Base-by-base conservation (phyloP, 73 alveolate genomes). In the Paramecium sonneborni region DNA sequence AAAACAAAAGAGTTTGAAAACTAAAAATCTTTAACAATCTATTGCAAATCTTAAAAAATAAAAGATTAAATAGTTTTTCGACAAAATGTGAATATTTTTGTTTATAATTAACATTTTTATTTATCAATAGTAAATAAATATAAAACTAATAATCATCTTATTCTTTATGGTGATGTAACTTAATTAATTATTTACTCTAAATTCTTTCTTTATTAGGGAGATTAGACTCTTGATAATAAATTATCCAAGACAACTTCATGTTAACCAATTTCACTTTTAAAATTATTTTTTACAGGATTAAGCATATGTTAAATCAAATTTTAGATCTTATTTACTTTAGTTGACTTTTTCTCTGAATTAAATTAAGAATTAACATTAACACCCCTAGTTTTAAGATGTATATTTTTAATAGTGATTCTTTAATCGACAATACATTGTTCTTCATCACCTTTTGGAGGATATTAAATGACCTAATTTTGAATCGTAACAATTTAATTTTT, bases 141-240 rank as follows among this genome's bases (percentile, higher is more conserved):
- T 6, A n/a, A 52, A 52, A 0, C 14, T 46, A 46, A n/a, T 48
- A 43, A 43, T 79, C 90, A 79, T 79, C 90, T 38, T 3, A 79
- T 43, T 79, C 74, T 41, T 43, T 23, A 23, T 38, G 90, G 90
- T 37, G 76, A 41, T 79, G 90, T 79, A 20, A 79, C 90, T 79
- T 79, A 79, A 79, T 62, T 79, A 79, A 79, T 79, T 1, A 79
- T 79, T 12, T 26, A 24, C 30, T 79, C 90, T 46, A 79, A n/a
- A 44, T 79, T 79, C 55, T 44, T 20, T 18, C 90, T 21, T 44
- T 46, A 20, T 26, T 43, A 24, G 4, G 90, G 90, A 1, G 90
- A 79, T 34, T 46, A 24, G 1, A 79, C 90, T 34, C 37, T 38
- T 8, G 69, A 79, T 26, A 79, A 79, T 2, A 79, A 18, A 24